These are phyloP conservation scores for Sideroxylon spinosum DNA, from an alignment of 179 eudicot species.

Conservation along the genomic window DNA sequence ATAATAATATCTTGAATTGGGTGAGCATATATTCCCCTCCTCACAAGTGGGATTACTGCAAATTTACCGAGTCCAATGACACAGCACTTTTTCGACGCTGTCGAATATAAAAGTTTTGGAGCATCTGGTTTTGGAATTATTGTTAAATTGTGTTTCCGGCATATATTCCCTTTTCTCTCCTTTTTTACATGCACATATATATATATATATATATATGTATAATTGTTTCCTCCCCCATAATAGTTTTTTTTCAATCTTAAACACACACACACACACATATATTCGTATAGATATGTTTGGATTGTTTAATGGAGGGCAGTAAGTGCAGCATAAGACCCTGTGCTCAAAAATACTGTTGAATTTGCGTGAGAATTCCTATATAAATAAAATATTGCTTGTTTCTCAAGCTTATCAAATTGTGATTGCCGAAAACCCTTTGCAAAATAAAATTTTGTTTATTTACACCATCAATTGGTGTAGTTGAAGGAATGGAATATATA, in stretches of 20 bases:
- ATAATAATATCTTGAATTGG: constrained; percentile 13
- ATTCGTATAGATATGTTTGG: not conserved
- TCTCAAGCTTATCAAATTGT: not conserved
- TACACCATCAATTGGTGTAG: not conserved
- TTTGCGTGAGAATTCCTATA: no score
- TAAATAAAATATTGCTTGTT: not conserved
- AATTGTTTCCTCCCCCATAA: not conserved
- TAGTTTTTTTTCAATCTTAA: constrained; percentile 3
- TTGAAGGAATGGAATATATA: not conserved
- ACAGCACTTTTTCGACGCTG: not conserved
- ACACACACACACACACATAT: not conserved
- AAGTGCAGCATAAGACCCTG: not conserved
- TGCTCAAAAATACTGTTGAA: not conserved
- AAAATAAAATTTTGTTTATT: not conserved
- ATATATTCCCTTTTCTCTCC: constrained; percentile 8
- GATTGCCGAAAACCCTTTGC: constrained; percentile 6
- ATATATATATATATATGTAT: no score
- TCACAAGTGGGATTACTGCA: constrained; percentile 14
- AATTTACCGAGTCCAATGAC: constrained; percentile 17
- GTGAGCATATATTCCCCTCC: constrained; percentile 27
- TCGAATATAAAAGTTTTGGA: not conserved
- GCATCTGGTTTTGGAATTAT: constrained; percentile 6
- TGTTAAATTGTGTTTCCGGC: constrained; percentile 4
- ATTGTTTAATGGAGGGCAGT: not conserved
- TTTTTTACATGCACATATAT: no score